Conservation (phyloP, 1,284 basidiomycete genomes). For the Hortiboletus rubellus region DNA sequence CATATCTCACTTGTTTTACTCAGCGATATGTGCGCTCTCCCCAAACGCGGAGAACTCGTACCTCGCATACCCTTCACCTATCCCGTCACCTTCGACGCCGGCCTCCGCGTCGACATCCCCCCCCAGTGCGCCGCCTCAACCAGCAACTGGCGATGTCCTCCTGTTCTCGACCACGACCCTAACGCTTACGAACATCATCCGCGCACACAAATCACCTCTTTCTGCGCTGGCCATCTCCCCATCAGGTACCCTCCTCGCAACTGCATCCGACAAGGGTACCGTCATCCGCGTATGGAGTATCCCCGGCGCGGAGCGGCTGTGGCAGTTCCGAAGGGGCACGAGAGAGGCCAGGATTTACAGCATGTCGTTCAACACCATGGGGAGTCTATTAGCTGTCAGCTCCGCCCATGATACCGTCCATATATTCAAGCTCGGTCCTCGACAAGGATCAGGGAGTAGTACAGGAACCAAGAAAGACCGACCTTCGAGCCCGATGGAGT, state of each 20-base stretch:
- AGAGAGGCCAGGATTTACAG: slow-evolving; percentile 86
- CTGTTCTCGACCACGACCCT: slow-evolving; percentile 92
- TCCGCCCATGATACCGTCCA: slow-evolving; percentile 97
- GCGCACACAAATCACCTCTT: slow-evolving; percentile 95
- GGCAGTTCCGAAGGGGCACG: slow-evolving; percentile 92
- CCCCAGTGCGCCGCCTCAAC: slow-evolving; percentile 44
- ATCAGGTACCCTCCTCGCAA: slow-evolving; percentile 89
- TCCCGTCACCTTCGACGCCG: slow-evolving; percentile 76
- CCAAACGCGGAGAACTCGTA: slow-evolving; percentile 96
- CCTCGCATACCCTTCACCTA: slow-evolving; percentile 93
- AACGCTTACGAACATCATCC: slow-evolving; percentile 92
- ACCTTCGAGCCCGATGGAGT: slow-evolving; percentile 59
- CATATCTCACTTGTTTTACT: not conserved
- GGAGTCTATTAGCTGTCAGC: slow-evolving; percentile 84
- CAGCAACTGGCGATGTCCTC: slow-evolving; percentile 79
- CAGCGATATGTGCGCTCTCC: slow-evolving; percentile 93
- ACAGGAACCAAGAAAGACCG: slow-evolving; percentile 26
- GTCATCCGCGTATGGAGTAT: slow-evolving; percentile 95
- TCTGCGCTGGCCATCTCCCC: slow-evolving; percentile 87
- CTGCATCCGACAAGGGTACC: slow-evolving; percentile 94
- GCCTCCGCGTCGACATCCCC: slow-evolving; percentile 47
- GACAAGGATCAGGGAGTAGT: slow-evolving; percentile 22
- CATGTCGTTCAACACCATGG: slow-evolving; percentile 89
- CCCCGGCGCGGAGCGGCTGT: slow-evolving; percentile 89
- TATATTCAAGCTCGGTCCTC: slow-evolving; percentile 78